Base-by-base conservation (phyloP, 2,329 filamentous ascomycete species). In the Colletotrichum tamarilloi region DNA sequence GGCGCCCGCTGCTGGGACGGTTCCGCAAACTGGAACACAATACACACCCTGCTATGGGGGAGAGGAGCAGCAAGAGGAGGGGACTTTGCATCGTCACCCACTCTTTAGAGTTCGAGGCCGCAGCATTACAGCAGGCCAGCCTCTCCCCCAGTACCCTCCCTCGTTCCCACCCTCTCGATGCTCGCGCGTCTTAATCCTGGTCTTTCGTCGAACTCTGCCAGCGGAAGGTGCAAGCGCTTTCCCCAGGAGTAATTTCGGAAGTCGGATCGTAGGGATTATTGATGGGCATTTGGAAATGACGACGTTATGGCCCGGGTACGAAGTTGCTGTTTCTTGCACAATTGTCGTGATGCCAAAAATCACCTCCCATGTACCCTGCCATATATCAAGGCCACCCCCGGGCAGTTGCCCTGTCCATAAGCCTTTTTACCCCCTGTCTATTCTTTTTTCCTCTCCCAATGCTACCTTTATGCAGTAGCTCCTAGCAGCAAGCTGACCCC, bases 91-190 rank as follows among this genome's bases (percentile, higher is more conserved):
- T 30, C n/a, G 6, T 69, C 46, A 9, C 24, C 66, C 69, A 72
- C 69, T 72, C 58, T 72, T 72, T 72, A 72, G 52, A 72, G 69
- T 72, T 72, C 69, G 58, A 46, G 42, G 55, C 42, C 67, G 69
- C 69, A 72, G 59, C 53, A 59, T 32, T 16, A 16, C 30, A 35
- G 53, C 30, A 32, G 65, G 56, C 24, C 65, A 63, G 69, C 16
- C 64, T 67, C 12, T 38, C 22, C 46, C 32, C 64, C 64, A 12
- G 55, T 30, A 46, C 56, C 42, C 32, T 26, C 26, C 42, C 38
- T 62, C 38, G 28, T 28, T n/a, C 53, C 28, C 56, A 38, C 49
- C n/a, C n/a, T 62, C 32, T 28, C 8, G 22, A 28, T 5, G 32
- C 28, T 30, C n/a, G 30, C 53, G 30, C 32, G 28, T 53, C 24